Evolutionary conservation across 805 yeast species (phyloP).

Genomic region (Ascoidea rubescens): DNA sequence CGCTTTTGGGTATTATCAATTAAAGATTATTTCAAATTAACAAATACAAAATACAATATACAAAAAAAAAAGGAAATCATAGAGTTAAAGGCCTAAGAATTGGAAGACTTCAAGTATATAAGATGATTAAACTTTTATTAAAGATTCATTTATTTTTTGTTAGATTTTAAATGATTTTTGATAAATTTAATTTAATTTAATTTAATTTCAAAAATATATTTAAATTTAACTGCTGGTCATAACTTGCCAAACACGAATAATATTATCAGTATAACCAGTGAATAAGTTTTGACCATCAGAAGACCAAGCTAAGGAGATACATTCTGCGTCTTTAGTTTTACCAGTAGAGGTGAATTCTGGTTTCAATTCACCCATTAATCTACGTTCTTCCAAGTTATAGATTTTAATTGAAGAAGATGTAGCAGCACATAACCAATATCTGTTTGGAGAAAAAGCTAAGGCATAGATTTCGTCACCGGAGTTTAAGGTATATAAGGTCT

Average conservation of each 20-base stretch:
- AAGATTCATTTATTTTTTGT: neutral
- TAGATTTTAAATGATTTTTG: neutral
- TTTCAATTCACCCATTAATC: slow-evolving; percentile 90
- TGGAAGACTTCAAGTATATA: no score
- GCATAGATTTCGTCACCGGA: slow-evolving; percentile 97
- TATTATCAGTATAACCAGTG: slow-evolving; percentile 99
- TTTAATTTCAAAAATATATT: no score
- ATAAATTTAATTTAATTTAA: neutral
- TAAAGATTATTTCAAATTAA: no score
- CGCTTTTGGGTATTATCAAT: no score
- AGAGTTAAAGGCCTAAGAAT: no score
- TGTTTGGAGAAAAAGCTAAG: slow-evolving; percentile 99
- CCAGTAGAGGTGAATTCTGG: slow-evolving; percentile 88
- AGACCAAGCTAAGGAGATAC: slow-evolving; percentile 98
- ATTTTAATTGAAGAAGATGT: slow-evolving; percentile 95
- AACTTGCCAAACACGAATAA: slow-evolving; percentile 99
- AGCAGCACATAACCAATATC: slow-evolving; percentile 99
- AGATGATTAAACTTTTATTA: no score
- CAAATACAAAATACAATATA: no score
- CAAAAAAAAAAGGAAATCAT: no score
- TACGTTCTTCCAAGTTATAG: slow-evolving; percentile 93
- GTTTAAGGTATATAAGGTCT: slow-evolving; percentile 81
- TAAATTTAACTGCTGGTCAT: slow-evolving; percentile 55
- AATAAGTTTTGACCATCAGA: slow-evolving; percentile 99
- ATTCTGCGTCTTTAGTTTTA: slow-evolving; percentile 89